Base-by-base conservation (phyloP, 352 stramenopile species). In the Lagenidium giganteum region DNA sequence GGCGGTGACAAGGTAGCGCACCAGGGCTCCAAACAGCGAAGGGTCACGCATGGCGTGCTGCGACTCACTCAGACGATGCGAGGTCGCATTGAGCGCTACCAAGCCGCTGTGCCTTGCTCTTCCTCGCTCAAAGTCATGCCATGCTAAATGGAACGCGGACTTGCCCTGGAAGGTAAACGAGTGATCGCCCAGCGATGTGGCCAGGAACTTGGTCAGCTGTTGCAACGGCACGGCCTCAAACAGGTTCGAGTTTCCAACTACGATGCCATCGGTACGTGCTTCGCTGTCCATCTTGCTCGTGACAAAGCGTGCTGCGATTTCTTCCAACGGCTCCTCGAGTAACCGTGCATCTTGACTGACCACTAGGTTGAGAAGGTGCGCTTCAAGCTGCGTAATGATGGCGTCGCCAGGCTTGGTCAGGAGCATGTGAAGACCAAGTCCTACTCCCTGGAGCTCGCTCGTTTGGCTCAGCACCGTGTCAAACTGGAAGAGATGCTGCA, bases 11-110 rank as follows among this genome's bases (percentile, higher is more conserved):
- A 43, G 42, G 4, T 63, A 44, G 9, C 57, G 45, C 39, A 67
- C 26, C 12, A 67, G 48, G 1, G 53, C 57, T 4, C 57, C 57
- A 14, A 67, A 48, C n/a, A 82, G 27, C 17, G 64, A 22, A 6
- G 53, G 58, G 9, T 61, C 54, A 21, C 42, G 34, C 11, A 23
- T 38, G 3, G 44, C 51, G 13, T 61, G 28, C 39, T 45, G 29
- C 24, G 4, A 14, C 0, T 43, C 34, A 37, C n/a, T 27, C 5
- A 51, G 29, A 8, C 30, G 18, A 39, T 36, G 21, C 16, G 14
- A 16, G 26, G 4, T 6, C 28, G 28, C 22, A 20, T 44, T 21
- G 18, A 46, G 17, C 17, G 21, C 28, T 2, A 14, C 20, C 29
- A 50, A 13, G 7, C 36, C 16, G 13, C 36, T 40, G 5, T 24